These are phyloP conservation scores for Coemansia sp. DNA, from an alignment of 192 early-diverging fungal genomes.

Conservation along the genomic window DNA sequence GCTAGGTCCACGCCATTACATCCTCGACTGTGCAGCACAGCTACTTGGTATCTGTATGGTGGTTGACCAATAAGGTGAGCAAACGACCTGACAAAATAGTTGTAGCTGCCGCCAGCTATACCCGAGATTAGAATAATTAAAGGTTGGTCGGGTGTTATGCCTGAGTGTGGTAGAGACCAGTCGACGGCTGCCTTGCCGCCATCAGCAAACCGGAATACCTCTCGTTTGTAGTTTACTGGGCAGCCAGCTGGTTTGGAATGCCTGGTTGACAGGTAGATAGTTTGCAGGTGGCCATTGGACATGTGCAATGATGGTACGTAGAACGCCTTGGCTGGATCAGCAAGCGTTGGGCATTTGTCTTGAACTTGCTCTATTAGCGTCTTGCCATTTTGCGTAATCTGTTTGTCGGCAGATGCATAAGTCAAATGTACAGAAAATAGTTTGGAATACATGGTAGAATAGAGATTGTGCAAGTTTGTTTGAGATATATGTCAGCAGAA, in stretches of 20 bases:
- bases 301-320: conserved; percentile 74
- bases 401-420: conserved; percentile 41
- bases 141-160: conserved; percentile 12
- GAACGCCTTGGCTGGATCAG: conserved; percentile 52
- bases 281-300: conserved; percentile 77
- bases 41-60: conserved; percentile 68
- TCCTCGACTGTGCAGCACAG: conserved; percentile 87
- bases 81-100: conserved; percentile 51
- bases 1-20: conserved; percentile 76
- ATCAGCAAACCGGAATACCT: conserved; percentile 48
- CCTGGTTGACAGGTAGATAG: conserved; percentile 55
- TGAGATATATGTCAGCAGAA: too few species aligned
- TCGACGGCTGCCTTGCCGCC: conserved; percentile 45
- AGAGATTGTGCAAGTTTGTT: too few species aligned
- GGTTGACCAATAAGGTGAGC: conserved; percentile 28
- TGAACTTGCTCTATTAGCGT: conserved; percentile 35
- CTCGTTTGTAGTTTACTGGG: conserved; percentile 37
- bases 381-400: conserved; percentile 22
- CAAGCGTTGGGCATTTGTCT: conserved; percentile 57
- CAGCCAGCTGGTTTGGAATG: conserved; percentile 50
- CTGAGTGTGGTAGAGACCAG: conserved; percentile 39
- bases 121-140: conserved; percentile 43
- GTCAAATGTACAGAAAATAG: conserved; percentile 31
- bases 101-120: conserved; percentile 44
- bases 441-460: too few species aligned